phyloP scores from a whole-genome alignment of 2,329 filamentous ascomycete species.

The Scedosporium dehoogii region DNA sequence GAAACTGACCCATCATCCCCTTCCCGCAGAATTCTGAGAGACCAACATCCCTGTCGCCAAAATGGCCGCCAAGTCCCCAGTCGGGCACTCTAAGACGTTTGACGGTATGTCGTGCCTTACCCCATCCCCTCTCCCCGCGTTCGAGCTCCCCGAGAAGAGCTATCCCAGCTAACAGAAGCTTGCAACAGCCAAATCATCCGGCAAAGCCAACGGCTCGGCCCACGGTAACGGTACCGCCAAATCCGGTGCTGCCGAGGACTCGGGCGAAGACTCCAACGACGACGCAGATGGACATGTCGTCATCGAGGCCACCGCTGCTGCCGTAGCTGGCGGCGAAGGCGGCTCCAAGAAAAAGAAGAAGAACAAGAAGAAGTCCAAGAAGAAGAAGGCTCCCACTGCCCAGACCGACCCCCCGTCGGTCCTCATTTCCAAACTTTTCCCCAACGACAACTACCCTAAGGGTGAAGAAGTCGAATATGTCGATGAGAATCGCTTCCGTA shows the following conservation, averaged over 20 bases:
- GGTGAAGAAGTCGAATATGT: slow-evolving; percentile 71
- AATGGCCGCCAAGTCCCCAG: too few species aligned
- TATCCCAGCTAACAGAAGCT: too few species aligned
- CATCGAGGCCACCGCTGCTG: slow-evolving; percentile 20
- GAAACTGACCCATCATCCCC: too few species aligned
- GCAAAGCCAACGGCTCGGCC: background rate
- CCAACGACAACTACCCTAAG: slow-evolving; percentile 60
- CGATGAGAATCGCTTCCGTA: slow-evolving; percentile 67
- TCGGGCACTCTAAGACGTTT: too few species aligned
- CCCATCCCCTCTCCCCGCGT: too few species aligned
- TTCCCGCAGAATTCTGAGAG: too few species aligned
- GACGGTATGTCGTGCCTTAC: too few species aligned
- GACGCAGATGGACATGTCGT: slow-evolving; percentile 31
- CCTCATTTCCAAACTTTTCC: slow-evolving; percentile 61
- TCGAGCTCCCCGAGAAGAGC: too few species aligned
- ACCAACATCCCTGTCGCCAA: too few species aligned
- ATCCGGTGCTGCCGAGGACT: slow-evolving; percentile 22
- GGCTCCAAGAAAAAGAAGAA: slow-evolving; percentile 38
- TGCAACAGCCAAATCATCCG: too few species aligned
- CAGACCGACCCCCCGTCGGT: slow-evolving; percentile 69
- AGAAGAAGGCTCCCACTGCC: slow-evolving; percentile 58
- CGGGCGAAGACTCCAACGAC: slow-evolving; percentile 42
- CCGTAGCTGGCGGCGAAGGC: slow-evolving; percentile 16
- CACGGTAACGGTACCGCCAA: background rate
- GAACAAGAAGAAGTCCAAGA: slow-evolving; percentile 75